These are phyloP conservation scores for Nemania bipapillata DNA, from an alignment of 2,329 filamentous ascomycete species.

Conservation along the genomic window DNA sequence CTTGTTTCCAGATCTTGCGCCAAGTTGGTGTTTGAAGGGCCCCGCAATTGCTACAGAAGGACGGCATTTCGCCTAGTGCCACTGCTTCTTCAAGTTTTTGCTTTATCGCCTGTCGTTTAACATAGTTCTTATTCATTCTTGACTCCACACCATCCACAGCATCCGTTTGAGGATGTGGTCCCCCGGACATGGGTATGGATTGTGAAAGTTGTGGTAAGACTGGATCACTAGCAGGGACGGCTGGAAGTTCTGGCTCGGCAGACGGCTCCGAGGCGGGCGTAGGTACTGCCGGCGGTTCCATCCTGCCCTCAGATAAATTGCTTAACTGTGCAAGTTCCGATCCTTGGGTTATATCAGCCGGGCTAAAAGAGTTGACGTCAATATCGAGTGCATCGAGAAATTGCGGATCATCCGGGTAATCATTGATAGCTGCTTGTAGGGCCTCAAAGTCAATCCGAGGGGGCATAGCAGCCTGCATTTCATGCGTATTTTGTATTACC, in stretches of 20 bases:
- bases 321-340: constrained; percentile 9
- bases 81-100: constrained; percentile 72
- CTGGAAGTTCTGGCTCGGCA: constrained; percentile 50
- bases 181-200: constrained; percentile 53
- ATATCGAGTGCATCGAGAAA: constrained; percentile 38
- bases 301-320: constrained; percentile 23
- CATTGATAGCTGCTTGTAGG: constrained; percentile 39
- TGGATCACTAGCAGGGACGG: constrained; percentile 62
- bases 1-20: constrained; percentile 90
- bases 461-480: constrained; percentile 23
- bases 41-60: constrained; percentile 91
- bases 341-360: constrained; percentile 32
- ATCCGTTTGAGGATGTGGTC: constrained; percentile 59
- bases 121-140: constrained; percentile 70
- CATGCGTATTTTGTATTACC: constrained; percentile 27
- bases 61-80: constrained; percentile 82
- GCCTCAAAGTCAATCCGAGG: constrained; percentile 38
- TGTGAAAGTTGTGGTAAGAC: constrained; percentile 50
- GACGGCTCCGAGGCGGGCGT: constrained; percentile 39
- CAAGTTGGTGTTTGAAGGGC: constrained; percentile 96
- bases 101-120: constrained; percentile 71
- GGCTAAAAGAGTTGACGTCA: constrained; percentile 37
- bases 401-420: constrained; percentile 40
- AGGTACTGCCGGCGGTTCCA: constrained; percentile 42
- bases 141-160: constrained; percentile 47